phyloP scores from a whole-genome alignment of 2,329 filamentous ascomycete genomes.

The Fonsecaea monophora region DNA sequence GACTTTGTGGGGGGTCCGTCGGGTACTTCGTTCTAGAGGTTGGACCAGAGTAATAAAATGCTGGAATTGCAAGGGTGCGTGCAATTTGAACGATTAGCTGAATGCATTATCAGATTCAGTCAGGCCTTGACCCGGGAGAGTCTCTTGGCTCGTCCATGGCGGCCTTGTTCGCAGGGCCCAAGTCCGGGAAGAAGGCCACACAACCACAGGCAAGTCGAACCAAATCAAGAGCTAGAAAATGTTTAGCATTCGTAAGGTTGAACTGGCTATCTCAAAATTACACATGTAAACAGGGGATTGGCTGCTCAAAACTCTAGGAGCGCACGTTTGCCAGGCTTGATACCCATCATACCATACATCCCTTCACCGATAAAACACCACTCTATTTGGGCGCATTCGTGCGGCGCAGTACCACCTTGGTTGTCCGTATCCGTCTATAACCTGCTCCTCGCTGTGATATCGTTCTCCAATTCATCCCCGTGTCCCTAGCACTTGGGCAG shows the following conservation, averaged over 20 bases:
- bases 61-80: background rate
- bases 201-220: background rate
- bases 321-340: constrained; percentile 23
- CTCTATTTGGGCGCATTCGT: constrained; percentile 35
- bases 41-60: background rate
- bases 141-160: constrained; percentile 8
- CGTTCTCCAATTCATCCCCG: constrained; percentile 24
- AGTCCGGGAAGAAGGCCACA: background rate
- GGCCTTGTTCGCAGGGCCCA: background rate
- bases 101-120: constrained; percentile 18
- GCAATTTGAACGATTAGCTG: constrained; percentile 4
- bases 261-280: constrained; percentile 34
- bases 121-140: background rate
- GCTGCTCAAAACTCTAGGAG: constrained; percentile 24
- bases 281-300: constrained; percentile 37
- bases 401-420: constrained; percentile 25
- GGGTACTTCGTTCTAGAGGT: background rate
- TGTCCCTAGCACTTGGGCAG: background rate
- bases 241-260: constrained; percentile 16
- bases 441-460: constrained; percentile 33
- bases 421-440: constrained; percentile 32
- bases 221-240: background rate
- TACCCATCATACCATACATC: constrained; percentile 24
- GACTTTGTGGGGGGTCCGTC: background rate
- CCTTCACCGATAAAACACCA: constrained; percentile 19